Evolutionary conservation across 345 rosid genomes (phyloP).

Genomic region (Melastoma malabathricum): DNA sequence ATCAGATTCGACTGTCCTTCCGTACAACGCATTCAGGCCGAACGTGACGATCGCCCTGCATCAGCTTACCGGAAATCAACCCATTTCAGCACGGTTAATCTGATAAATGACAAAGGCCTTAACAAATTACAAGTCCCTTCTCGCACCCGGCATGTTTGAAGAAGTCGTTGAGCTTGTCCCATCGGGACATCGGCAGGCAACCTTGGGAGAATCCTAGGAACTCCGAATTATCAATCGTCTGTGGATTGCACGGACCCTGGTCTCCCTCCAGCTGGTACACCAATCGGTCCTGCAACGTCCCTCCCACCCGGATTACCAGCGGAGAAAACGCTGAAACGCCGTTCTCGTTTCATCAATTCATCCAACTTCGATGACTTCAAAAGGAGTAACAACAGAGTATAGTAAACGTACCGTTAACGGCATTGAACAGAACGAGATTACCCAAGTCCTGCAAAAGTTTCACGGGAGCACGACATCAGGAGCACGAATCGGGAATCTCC

Average conservation of each 20-base stretch:
- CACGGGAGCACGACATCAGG: background rate
- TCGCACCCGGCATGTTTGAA: slow-evolving; percentile 40
- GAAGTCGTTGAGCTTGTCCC: slow-evolving; percentile 11
- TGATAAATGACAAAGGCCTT: background rate
- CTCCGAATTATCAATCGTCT: slow-evolving; percentile 20
- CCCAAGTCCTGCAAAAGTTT: slow-evolving; percentile 39
- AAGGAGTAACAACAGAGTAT: background rate
- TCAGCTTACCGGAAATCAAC: background rate
- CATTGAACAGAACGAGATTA: slow-evolving; percentile 42
- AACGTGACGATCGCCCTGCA: slow-evolving; percentile 27
- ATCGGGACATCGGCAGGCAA: slow-evolving; percentile 11
- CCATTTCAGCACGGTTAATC: background rate
- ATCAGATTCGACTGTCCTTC: slow-evolving; percentile 17
- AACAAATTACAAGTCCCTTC: background rate
- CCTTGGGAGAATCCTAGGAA: slow-evolving; percentile 56
- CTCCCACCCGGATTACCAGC: slow-evolving; percentile 66
- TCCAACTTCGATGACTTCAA: background rate
- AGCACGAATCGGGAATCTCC: background rate
- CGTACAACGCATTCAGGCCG: slow-evolving; percentile 32
- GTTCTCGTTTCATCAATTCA: background rate
- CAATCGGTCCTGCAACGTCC: slow-evolving; percentile 54
- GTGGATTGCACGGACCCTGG: slow-evolving; percentile 27
- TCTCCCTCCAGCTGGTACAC: slow-evolving; percentile 25
- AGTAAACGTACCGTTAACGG: slow-evolving; percentile 33
- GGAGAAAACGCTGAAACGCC: slow-evolving; percentile 51